Evolutionary conservation across 2,329 filamentous ascomycete genomes (phyloP).

Genomic region (Didymella arachidicola): DNA sequence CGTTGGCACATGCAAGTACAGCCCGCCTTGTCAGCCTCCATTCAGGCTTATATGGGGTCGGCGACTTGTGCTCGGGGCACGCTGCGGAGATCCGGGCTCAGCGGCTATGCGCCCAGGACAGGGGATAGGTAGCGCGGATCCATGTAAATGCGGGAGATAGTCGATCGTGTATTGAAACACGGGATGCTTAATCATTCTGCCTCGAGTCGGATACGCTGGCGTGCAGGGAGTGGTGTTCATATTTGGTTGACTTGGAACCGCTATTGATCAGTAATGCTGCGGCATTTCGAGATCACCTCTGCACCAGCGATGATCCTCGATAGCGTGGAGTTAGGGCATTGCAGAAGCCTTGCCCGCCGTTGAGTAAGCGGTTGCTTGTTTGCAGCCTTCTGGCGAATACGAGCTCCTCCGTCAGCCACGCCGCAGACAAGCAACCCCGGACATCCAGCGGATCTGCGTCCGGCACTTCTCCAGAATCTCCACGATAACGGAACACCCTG

Average conservation of each 20-base stretch:
- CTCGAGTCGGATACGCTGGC: not conserved
- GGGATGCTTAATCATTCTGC: slow-evolving; percentile 6
- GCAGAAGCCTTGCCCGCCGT: slow-evolving; percentile 16
- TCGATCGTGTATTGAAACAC: slow-evolving; percentile 9
- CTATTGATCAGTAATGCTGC: slow-evolving; percentile 4
- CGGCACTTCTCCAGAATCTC: not conserved
- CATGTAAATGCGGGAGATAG: slow-evolving; percentile 9
- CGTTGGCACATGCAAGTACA: slow-evolving; percentile 3
- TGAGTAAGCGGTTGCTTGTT: slow-evolving; percentile 14
- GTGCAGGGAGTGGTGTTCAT: not conserved
- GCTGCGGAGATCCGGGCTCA: slow-evolving; percentile 34
- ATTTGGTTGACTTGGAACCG: slow-evolving; percentile 3
- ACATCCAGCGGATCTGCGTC: slow-evolving; percentile 3
- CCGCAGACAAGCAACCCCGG: not conserved
- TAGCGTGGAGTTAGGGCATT: slow-evolving; percentile 9
- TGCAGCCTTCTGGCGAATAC: not conserved
- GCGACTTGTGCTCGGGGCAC: slow-evolving; percentile 29
- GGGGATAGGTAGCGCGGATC: slow-evolving; percentile 6
- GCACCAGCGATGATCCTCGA: slow-evolving; percentile 18
- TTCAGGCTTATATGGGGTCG: slow-evolving; percentile 15
- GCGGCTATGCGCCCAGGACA: slow-evolving; percentile 16
- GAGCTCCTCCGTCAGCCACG: slow-evolving; percentile 12
- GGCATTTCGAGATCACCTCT: slow-evolving; percentile 7
- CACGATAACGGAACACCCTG: not conserved
- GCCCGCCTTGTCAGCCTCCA: slow-evolving; percentile 21